Evolutionary conservation across 2,329 filamentous ascomycete species (phyloP).

Genomic region (Aspergillus felis): DNA sequence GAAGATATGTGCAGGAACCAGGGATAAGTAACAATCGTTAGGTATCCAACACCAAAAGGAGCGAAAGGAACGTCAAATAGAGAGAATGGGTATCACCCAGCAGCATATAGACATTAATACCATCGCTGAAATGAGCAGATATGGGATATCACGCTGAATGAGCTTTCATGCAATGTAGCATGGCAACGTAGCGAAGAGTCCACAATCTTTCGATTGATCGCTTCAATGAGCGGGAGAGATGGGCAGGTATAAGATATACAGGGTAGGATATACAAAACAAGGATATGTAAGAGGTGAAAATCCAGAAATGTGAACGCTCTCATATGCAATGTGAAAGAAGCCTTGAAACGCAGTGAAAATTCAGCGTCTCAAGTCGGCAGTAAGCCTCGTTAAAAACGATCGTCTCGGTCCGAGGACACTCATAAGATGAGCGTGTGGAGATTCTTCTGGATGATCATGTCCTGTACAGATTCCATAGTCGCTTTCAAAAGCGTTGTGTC

Average conservation of each 20-base stretch:
- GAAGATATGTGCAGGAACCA: background rate
- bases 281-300: background rate
- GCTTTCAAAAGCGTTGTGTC: slow-evolving; percentile 75
- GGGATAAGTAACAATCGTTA: background rate
- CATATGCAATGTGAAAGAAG: slow-evolving; percentile 23
- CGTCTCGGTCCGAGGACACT: slow-evolving; percentile 7
- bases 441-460: slow-evolving; percentile 84
- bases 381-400: slow-evolving; percentile 16
- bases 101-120: slow-evolving; percentile 22
- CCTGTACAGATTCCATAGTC: slow-evolving; percentile 80
- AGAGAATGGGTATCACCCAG: slow-evolving; percentile 34
- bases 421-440: slow-evolving; percentile 72
- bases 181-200: slow-evolving; percentile 15
- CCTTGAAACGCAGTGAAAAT: slow-evolving; percentile 17
- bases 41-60: slow-evolving; percentile 12
- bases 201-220: slow-evolving; percentile 4
- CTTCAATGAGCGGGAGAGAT: background rate
- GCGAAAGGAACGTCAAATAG: slow-evolving; percentile 15
- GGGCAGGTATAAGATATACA: slow-evolving; percentile 2
- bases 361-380: slow-evolving; percentile 13
- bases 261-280: slow-evolving; percentile 5
- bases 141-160: slow-evolving; percentile 13
- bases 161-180: slow-evolving; percentile 22
- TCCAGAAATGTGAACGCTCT: slow-evolving; percentile 17
- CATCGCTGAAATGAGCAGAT: slow-evolving; percentile 23